These are phyloP conservation scores for Anthoceros angustus DNA, from an alignment of 225 moss, liverwort and hornwort genomes.

Conservation along the genomic window DNA sequence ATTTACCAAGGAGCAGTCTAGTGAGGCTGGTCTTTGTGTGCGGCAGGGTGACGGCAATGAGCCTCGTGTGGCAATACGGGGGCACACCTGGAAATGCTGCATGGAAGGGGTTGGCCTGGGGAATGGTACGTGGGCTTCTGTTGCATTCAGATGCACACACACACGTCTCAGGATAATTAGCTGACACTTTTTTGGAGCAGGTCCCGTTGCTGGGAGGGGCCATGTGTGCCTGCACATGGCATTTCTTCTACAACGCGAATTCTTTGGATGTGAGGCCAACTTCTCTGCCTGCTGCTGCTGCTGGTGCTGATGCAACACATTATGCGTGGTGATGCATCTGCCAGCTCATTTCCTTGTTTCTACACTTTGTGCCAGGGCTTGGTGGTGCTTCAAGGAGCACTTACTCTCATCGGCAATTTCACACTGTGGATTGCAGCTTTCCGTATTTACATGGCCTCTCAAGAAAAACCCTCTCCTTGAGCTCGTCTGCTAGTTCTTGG, in stretches of 20 bases:
- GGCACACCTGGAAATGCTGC: slow-evolving; percentile 59
- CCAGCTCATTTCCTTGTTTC: background rate
- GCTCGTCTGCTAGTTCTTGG: background rate
- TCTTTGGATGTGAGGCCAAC: slow-evolving; percentile 51
- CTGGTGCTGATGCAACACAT: background rate
- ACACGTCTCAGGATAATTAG: background rate
- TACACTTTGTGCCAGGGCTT: background rate
- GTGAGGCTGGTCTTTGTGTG: slow-evolving; percentile 6
- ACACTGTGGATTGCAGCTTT: background rate
- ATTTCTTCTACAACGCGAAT: slow-evolving; percentile 85
- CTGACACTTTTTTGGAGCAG: slow-evolving; percentile 19
- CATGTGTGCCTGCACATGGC: slow-evolving; percentile 98
- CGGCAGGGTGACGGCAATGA: slow-evolving; percentile 83
- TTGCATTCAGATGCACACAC: background rate
- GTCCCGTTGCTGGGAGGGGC: slow-evolving; percentile 91
- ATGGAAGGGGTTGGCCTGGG: slow-evolving; percentile 99
- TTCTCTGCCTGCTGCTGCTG: background rate
- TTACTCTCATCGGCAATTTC: slow-evolving; percentile 4
- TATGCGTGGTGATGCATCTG: background rate
- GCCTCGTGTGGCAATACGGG: slow-evolving; percentile 77
- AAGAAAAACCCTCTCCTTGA: background rate
- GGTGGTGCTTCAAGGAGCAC: slow-evolving; percentile 1
- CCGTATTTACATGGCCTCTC: background rate
- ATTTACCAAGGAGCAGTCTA: background rate
- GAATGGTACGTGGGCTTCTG: slow-evolving; percentile 43